Evolutionary conservation across 2,329 filamentous ascomycete genomes (phyloP), one percentile per base, ranked within the genome.

Genomic region (Penicillium glabrum): DNA sequence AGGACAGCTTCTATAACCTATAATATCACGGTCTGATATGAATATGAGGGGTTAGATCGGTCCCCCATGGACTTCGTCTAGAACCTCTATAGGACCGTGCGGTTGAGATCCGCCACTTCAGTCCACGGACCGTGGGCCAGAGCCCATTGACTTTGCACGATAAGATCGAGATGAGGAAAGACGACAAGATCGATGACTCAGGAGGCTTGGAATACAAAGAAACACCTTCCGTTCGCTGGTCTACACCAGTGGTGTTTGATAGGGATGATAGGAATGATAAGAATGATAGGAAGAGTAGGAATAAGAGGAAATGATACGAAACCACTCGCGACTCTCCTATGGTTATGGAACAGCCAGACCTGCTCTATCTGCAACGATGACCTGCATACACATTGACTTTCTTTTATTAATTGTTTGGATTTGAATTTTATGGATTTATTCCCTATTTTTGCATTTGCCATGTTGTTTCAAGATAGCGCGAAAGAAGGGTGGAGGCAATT

Each of bases 81-180:
- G 31, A 33, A 33, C 31, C 14, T 29, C 26, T 24, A 31, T 52
- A 27, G 44, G 52, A 52, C 56, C 41, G 56, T 58, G 56, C 56
- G 56, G 47, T 49, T 33, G 1, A 33, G 31, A 33, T 33, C 31
- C 31, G 31, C 31, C 31, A 33, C 31, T 31, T 13, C 31, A 33
- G 13, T 33, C 13, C 35, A 39, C 35, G n/a, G 35, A 39, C 35
- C 35, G 35, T 19, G 35, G 35, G 35, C 35, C 35, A 39, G 35
- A 39, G 35, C 35, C 35, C 35, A 39, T 39, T 39, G 35, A 39
- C 35, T 39, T 39, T 33, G 31, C 13, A 33, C 31, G 35, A 39
- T 39, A 39, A 39, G 35, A 19, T 39, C 35, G 35, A 39, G 16
- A 39, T 39, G 35, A 39, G n/a, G 26, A 26, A 37, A 37, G 5